A percentile compares a stretch with the other conserved stretches of the same genome.
Conservation (phyloP, 2,329 filamentous ascomycete species). For the Exophiala mesophila region DNA sequence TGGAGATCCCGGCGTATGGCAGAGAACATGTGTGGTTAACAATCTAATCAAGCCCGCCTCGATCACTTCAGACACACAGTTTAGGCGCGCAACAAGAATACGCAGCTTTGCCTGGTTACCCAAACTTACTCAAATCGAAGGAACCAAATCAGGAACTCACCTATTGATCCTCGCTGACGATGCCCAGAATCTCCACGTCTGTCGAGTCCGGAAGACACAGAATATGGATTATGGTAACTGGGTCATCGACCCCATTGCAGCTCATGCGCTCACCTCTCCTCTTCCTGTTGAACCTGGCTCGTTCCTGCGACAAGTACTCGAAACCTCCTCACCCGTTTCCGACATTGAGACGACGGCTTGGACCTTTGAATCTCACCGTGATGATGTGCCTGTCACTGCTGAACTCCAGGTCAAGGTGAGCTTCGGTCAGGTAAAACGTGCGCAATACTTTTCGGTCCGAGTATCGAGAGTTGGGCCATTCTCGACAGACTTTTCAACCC, state of each 20-base stretch:
- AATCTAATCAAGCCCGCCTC: constrained; percentile 26
- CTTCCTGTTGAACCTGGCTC: background rate
- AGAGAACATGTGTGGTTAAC: constrained; percentile 51
- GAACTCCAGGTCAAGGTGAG: constrained; percentile 10
- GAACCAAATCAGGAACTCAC: constrained; percentile 33
- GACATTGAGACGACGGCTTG: constrained; percentile 11
- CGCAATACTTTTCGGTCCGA: constrained; percentile 7
- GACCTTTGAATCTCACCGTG: background rate
- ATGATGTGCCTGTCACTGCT: background rate
- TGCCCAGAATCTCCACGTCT: constrained; percentile 18
- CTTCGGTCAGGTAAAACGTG: constrained; percentile 5
- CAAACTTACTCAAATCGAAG: constrained; percentile 5
- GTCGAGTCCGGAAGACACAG: constrained; percentile 16
- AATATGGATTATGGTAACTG: constrained; percentile 14
- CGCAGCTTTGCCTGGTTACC: constrained; percentile 41
- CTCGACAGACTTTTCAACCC: background rate
- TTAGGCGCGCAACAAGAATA: constrained; percentile 32
- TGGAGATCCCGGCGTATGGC: constrained; percentile 47
- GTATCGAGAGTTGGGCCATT: background rate
- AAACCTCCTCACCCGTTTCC: constrained; percentile 12
- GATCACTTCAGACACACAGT: constrained; percentile 28
- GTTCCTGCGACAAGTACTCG: constrained; percentile 7
- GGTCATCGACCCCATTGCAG: constrained; percentile 10
- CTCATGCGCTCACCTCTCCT: background rate
- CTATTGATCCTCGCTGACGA: constrained; percentile 37